Base-by-base conservation (phyloP, 495 filamentous ascomycete genomes). In the Penicillium dipodomyicola region DNA sequence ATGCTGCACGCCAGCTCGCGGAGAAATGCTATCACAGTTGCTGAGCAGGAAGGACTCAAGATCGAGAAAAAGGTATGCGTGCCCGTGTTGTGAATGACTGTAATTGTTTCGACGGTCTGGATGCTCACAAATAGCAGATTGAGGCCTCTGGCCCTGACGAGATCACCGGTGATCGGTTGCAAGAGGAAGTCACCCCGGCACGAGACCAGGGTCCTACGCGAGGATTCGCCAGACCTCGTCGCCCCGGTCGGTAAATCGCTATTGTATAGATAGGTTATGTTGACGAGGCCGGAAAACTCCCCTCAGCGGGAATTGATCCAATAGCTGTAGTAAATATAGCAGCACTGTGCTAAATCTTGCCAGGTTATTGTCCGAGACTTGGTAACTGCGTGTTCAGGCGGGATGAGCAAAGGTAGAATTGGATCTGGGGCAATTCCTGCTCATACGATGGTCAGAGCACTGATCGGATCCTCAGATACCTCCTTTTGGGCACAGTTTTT, bases 1-100 rank as follows among this genome's bases (percentile, higher is more conserved):
- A 98, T 98, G 94, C 75, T 97, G 60, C 96, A 97, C 70, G 91
- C 95, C 32, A 85, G 90, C 33, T 89, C 89, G 61, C 89, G 90
- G 66, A 81, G 82, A 30, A 83, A 82, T 35, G 89, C 90, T 7
- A 75, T 95, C 41, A 67, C 76, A 15, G 65, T 90, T 30, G 90
- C 89, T 57, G 78, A 77, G 39, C 84, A 89, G 59, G 86, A 85
- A 15, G 89, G 89, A 5, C 70, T 96, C 53, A 78, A 82, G 54
- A 76, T 92, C 48, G 82, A 82, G 46, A 96, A 93, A 78, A 92
- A 87, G 80, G 80, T 84, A 74, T 59, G 64, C 41, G 10, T 10
- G 42, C 27, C 15, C 33, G 30, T 45, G 46, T 49, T 15, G 41
- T 44, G 44, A 15, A 15, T 49, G 19, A 30, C 30, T 15, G 40